Evolutionary conservation across 177 flowering plant species (phyloP).

Genomic region (Telopea speciosissima): DNA sequence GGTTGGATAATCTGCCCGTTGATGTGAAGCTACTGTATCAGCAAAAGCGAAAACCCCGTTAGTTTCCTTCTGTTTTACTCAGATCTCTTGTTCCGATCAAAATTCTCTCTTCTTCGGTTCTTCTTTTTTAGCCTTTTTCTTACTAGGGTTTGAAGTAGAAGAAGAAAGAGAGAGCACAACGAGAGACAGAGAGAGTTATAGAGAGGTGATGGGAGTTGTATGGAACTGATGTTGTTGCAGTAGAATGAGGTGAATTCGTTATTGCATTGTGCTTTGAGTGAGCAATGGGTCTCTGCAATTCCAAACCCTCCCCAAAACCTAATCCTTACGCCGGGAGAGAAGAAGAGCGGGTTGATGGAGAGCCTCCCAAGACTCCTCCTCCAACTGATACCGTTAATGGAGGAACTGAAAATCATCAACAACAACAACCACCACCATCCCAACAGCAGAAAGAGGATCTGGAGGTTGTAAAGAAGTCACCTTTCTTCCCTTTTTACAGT

Average conservation of each 20-base stretch:
- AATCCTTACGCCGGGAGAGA: slow-evolving; percentile 11
- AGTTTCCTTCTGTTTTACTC: background rate
- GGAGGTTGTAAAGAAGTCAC: slow-evolving; percentile 30
- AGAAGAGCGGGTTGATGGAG: background rate
- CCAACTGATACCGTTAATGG: slow-evolving; percentile 5
- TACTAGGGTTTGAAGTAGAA: background rate
- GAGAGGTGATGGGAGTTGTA: background rate
- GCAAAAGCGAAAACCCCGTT: background rate
- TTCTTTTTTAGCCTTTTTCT: background rate
- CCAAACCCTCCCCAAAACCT: slow-evolving; percentile 10
- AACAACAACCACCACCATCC: background rate
- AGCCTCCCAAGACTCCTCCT: slow-evolving; percentile 9
- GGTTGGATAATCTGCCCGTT: background rate
- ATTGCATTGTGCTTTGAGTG: background rate
- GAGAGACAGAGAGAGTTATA: background rate
- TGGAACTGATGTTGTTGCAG: background rate
- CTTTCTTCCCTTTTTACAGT: slow-evolving; percentile 48
- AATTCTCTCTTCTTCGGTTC: background rate
- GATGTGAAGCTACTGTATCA: background rate
- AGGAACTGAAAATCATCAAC: slow-evolving; percentile 1
- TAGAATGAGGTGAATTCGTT: background rate
- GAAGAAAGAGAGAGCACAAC: background rate
- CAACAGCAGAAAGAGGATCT: slow-evolving; percentile 10
- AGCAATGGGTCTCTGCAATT: slow-evolving; percentile 11
- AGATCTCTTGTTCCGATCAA: background rate